Conservation (phyloP, 2,329 filamentous ascomycete genomes). For the Trichophyton schoenleinii region DNA sequence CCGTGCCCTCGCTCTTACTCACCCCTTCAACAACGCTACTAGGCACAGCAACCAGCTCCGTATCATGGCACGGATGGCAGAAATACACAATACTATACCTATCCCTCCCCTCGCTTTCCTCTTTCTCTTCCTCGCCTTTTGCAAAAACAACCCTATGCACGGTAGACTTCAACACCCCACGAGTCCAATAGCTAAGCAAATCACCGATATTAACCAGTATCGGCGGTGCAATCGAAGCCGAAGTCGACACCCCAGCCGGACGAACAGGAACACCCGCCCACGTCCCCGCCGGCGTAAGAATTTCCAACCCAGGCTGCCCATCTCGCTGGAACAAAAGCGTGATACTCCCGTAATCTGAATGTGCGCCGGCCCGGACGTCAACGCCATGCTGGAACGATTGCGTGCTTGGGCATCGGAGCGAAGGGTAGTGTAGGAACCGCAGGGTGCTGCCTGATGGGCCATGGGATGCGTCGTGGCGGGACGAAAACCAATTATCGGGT, state of each 20-base stretch:
- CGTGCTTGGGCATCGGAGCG: conserved; percentile 34
- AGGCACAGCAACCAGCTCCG: conserved; percentile 43
- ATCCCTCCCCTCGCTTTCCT: conserved; percentile 28
- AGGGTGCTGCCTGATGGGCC: conserved; percentile 48
- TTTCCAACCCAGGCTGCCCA: conserved; percentile 76
- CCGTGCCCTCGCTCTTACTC: conserved; percentile 17
- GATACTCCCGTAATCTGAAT: conserved; percentile 68
- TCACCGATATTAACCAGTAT: conserved; percentile 64
- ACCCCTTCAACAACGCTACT: conserved; percentile 37
- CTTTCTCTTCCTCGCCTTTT: conserved; percentile 16
- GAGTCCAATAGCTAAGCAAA: conserved; percentile 74
- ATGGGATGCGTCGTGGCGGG: conserved; percentile 42
- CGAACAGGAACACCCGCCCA: conserved; percentile 58
- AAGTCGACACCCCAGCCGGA: conserved; percentile 27
- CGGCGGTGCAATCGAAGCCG: conserved; percentile 47
- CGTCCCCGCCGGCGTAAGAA: conserved; percentile 47
- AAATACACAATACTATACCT: conserved; percentile 51
- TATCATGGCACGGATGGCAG: conserved; percentile 48
- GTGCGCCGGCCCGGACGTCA: conserved; percentile 77
- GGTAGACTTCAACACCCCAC: conserved; percentile 72
- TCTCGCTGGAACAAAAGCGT: conserved; percentile 71
- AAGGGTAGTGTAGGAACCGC: conserved; percentile 62
- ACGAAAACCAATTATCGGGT: conserved; percentile 44
- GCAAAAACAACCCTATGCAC: conserved; percentile 78
- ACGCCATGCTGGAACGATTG: conserved; percentile 36